Evolutionary conservation across 345 rosid species (phyloP).

Genomic region (Geranium rotundifolium): DNA sequence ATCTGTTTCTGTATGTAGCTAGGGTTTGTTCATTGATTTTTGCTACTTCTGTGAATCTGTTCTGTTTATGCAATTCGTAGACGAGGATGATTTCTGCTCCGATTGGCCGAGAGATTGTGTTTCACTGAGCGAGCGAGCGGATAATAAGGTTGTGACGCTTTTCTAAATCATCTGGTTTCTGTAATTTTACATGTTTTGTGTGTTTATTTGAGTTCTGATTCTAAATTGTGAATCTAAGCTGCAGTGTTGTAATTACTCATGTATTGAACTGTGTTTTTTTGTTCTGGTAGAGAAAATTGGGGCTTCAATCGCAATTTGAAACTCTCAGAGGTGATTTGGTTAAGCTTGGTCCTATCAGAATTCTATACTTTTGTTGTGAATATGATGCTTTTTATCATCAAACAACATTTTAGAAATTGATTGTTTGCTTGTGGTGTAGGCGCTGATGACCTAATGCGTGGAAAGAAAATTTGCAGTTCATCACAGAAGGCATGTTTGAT

Average conservation of each 20-base stretch:
- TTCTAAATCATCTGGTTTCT: background rate
- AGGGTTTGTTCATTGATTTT: background rate
- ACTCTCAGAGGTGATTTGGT: conserved; percentile 32
- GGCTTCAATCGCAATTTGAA: conserved; percentile 48
- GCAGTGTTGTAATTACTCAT: background rate
- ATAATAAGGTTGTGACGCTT: conserved; percentile 24
- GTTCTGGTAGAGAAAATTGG: conserved; percentile 36
- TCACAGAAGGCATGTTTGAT: conserved; percentile 24
- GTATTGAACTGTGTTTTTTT: background rate
- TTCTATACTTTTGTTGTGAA: background rate
- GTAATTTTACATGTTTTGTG: background rate
- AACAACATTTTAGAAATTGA: background rate
- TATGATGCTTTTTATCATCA: background rate
- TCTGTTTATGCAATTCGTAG: conserved; percentile 15
- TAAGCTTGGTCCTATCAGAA: background rate
- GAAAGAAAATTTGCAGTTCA: conserved; percentile 8
- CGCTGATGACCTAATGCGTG: conserved; percentile 11
- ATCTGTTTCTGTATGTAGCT: background rate
- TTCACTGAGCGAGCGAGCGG: conserved; percentile 18
- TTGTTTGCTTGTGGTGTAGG: conserved; percentile 19
- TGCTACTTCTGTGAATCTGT: background rate
- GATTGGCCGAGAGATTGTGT: conserved; percentile 21
- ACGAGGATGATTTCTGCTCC: conserved; percentile 30
- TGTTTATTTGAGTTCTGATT: background rate
- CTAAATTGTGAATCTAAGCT: background rate